Base-by-base conservation (phyloP, 2,329 filamentous ascomycete genomes). In the Fusarium longipes region DNA sequence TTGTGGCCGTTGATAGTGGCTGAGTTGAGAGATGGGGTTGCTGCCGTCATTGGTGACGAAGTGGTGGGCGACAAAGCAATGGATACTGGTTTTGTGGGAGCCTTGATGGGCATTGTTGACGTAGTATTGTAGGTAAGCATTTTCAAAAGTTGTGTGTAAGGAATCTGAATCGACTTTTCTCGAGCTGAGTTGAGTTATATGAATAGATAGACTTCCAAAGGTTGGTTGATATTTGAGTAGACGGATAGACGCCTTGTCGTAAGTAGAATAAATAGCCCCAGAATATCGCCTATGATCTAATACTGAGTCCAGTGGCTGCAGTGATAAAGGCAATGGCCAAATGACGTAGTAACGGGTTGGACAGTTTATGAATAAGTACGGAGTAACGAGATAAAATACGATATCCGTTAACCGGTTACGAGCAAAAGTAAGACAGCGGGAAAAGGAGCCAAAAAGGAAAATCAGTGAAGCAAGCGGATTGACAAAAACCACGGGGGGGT, bases 91-190 rank as follows among this genome's bases (percentile, higher is more conserved):
- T 63, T 75, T 67, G 75, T 70, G 51, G 79, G 73, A 40, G 81
- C 81, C 65, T 82, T 81, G 59, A 84, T 72, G 63, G 83, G 73
- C 65, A 83, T 74, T 39, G 82, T 74, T 39, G 82, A 78, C 40
- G 79, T 73, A 40, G 79, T 74, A 67, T 86, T 82, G 77, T 83
- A 84, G 49, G 84, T 84, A 55, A 87, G 77, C 84, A 86, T 86
- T 49, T 64, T 65, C 76, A 56, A 45, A 39, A 29, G 43, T 32
- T 30, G 8, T 45, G 65, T 48, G 33, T 52, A 27, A 56, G 18
- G 24, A 55, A 35, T 20, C 42, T 29, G 39, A 32, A 35, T 60
- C 52, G 44, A 52, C 17, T 47, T 52, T 59, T 48, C 25, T 36
- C 25, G 39, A 43, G 44, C 38, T 49, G 22, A 38, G 30, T 6